Evolutionary conservation across 2,329 filamentous ascomycete species (phyloP).

Genomic region (Diaporthe sp.): DNA sequence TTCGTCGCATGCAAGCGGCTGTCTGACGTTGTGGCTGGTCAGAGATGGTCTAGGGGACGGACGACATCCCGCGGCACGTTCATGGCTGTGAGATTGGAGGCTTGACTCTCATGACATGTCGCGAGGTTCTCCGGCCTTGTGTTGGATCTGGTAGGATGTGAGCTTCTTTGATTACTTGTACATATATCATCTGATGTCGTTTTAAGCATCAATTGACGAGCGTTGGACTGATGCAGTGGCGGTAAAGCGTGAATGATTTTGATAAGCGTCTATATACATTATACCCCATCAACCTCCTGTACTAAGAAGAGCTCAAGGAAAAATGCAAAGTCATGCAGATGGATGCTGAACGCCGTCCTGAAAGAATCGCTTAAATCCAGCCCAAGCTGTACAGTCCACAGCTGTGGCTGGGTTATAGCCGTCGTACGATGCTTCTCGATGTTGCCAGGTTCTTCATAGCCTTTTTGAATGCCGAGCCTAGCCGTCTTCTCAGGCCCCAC

Average conservation of each 20-base stretch:
- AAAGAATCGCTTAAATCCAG: conserved; percentile 11
- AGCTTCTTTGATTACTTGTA: background rate
- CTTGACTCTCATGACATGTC: background rate
- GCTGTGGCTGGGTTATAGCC: conserved; percentile 5
- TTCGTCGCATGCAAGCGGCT: background rate
- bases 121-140: no score
- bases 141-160: background rate
- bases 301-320: conserved; percentile 10
- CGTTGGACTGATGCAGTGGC: background rate
- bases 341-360: conserved; percentile 26
- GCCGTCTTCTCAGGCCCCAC: background rate
- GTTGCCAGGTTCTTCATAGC: background rate
- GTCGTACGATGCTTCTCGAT: background rate
- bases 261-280: conserved; percentile 24
- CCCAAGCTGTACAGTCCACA: background rate
- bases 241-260: conserved; percentile 10
- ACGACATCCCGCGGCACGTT: background rate
- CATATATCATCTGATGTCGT: background rate
- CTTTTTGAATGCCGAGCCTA: background rate
- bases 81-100: background rate
- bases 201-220: background rate
- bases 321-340: conserved; percentile 24
- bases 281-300: background rate
- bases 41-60: background rate
- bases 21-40: background rate